A percentile compares a stretch with the other conserved stretches of the same genome.
Evolutionary conservation across 805 yeast genomes (phyloP).

Genomic region (Yarrowia phangngaensis): DNA sequence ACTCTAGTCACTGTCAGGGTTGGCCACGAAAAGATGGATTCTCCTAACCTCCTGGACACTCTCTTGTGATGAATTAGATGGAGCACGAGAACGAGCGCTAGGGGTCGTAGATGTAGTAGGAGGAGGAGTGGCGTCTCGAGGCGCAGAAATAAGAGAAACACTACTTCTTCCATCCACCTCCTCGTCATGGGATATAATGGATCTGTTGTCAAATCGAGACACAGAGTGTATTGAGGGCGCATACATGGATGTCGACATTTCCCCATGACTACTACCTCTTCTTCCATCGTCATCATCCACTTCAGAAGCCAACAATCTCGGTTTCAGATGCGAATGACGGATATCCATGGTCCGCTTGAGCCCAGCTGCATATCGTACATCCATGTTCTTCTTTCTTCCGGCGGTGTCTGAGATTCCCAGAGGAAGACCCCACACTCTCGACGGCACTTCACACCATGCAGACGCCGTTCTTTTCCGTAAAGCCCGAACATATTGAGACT

Average conservation of each 20-base stretch:
- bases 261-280: conserved; percentile 15
- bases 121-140: conserved; percentile 15
- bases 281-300: conserved; percentile 17
- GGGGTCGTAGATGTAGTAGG: background rate
- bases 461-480: conserved; percentile 35
- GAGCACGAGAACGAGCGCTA: conserved; percentile 30
- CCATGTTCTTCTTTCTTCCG: conserved; percentile 32
- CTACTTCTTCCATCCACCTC: conserved; percentile 5
- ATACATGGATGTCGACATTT: conserved; percentile 8
- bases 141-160: conserved; percentile 10
- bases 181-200: conserved; percentile 17
- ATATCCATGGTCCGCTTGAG: conserved; percentile 40
- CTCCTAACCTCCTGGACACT: conserved; percentile 38
- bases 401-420: conserved; percentile 32
- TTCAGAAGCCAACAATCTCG: conserved; percentile 55
- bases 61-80: conserved; percentile 32
- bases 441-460: conserved; percentile 35
- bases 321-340: conserved; percentile 44
- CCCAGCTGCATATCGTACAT: conserved; percentile 26
- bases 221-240: conserved; percentile 12
- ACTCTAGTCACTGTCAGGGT: conserved; percentile 40
- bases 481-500: conserved; percentile 35
- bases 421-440: conserved; percentile 36
- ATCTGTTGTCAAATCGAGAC: conserved; percentile 14
- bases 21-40: conserved; percentile 41